Conservation (phyloP, 768 basidiomycete species). For the Lactifluus hygrophoroides region DNA sequence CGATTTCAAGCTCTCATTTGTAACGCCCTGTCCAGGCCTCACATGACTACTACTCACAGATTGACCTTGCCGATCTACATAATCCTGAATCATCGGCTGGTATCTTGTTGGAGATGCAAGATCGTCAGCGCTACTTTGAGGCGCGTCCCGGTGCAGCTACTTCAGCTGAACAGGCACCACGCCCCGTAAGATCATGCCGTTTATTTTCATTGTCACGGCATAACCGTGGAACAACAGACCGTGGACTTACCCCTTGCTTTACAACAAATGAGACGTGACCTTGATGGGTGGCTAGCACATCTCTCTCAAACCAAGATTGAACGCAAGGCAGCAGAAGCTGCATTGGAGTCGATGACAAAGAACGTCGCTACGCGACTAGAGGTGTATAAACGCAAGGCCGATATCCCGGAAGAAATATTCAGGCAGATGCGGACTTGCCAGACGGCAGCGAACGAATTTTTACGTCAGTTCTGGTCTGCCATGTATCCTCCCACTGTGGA, state of each 20-base stretch:
- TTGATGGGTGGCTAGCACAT: slow-evolving; percentile 49
- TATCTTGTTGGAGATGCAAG: slow-evolving; percentile 81
- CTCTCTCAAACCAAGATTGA: slow-evolving; percentile 63
- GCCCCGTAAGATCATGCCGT: slow-evolving; percentile 20
- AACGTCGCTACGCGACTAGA: slow-evolving; percentile 70
- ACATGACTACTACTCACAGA: slow-evolving; percentile 40
- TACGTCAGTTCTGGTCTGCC: slow-evolving; percentile 92
- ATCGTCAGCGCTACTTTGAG: slow-evolving; percentile 76
- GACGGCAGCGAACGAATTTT: slow-evolving; percentile 89
- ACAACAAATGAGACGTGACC: slow-evolving; percentile 36
- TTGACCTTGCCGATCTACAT: slow-evolving; percentile 82
- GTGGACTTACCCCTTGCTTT: slow-evolving; percentile 43
- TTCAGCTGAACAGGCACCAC: slow-evolving; percentile 19
- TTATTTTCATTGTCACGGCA: not conserved
- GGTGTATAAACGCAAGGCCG: slow-evolving; percentile 57
- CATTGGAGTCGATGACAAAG: slow-evolving; percentile 66
- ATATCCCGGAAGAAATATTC: slow-evolving; percentile 71
- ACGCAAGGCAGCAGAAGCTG: slow-evolving; percentile 56
- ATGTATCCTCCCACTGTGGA: slow-evolving; percentile 67
- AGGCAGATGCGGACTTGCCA: slow-evolving; percentile 84
- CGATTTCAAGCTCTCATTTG: not conserved
- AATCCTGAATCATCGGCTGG: slow-evolving; percentile 56
- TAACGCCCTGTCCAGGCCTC: not conserved
- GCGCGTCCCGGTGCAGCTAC: slow-evolving; percentile 33
- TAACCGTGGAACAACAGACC: slow-evolving; percentile 27